Percentiles rank a stretch among this genome's conserved stretches.
Evolutionary conservation across 1,284 basidiomycete genomes (phyloP).

Genomic region (Naganishia sp.): DNA sequence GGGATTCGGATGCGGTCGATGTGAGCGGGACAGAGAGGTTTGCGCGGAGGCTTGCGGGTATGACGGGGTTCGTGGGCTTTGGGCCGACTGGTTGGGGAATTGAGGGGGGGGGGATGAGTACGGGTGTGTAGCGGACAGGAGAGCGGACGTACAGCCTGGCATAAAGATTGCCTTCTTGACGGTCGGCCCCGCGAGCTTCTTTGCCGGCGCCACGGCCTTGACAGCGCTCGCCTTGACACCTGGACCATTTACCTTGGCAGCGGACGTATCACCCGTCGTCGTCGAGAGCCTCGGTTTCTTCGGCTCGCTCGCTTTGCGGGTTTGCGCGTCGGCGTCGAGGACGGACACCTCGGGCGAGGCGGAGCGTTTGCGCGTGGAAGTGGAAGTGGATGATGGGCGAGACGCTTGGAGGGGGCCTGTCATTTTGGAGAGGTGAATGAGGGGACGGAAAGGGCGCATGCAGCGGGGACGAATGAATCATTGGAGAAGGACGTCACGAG

Average conservation of each 20-base stretch:
- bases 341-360: constrained; percentile 1
- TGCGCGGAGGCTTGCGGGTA: constrained; percentile 15
- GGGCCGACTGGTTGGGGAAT: constrained; percentile 7
- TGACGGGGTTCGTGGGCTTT: constrained; percentile 11
- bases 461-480: neutral
- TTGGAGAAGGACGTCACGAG: neutral
- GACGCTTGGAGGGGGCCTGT: neutral
- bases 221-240: neutral
- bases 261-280: neutral
- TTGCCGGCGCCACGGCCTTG: neutral
- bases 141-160: constrained; percentile 28
- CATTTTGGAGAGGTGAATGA: neutral
- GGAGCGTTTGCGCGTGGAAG: neutral
- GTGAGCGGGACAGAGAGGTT: constrained; percentile 26
- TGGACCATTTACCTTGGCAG: neutral
- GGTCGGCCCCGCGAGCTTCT: neutral
- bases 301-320: neutral
- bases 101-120: neutral
- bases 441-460: neutral
- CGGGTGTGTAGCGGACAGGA: neutral
- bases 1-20: constrained; percentile 2
- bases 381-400: neutral
- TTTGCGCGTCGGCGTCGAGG: neutral
- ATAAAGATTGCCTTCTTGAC: constrained; percentile 31
- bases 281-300: constrained; percentile 6